Evolutionary conservation across 2,329 filamentous ascomycete genomes (phyloP).

Genomic region (Paracamarosporium sp.): DNA sequence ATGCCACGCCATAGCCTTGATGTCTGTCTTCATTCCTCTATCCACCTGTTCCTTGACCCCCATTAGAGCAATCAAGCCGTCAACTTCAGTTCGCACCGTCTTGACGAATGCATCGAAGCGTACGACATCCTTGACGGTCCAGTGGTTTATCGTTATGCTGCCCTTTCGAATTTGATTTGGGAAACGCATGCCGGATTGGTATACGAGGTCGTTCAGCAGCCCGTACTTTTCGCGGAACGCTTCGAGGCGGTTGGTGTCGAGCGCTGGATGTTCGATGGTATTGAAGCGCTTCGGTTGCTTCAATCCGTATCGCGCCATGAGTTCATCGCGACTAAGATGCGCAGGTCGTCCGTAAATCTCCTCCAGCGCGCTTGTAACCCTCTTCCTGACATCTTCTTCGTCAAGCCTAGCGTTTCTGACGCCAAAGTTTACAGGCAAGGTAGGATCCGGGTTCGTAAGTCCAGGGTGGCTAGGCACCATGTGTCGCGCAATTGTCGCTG

Average conservation of each 20-base stretch:
- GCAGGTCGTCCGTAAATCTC: slow-evolving; percentile 54
- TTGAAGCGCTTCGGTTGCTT: slow-evolving; percentile 52
- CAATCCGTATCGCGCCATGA: slow-evolving; percentile 55
- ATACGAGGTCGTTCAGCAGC: slow-evolving; percentile 48
- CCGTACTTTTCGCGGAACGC: slow-evolving; percentile 54
- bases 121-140: slow-evolving; percentile 50
- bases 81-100: slow-evolving; percentile 51
- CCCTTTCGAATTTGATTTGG: slow-evolving; percentile 41
- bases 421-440: slow-evolving; percentile 53
- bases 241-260: slow-evolving; percentile 54
- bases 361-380: slow-evolving; percentile 50
- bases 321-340: slow-evolving; percentile 47
- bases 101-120: slow-evolving; percentile 52
- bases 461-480: slow-evolving; percentile 54
- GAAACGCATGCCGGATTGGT: slow-evolving; percentile 37
- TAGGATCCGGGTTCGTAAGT: slow-evolving; percentile 52
- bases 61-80: slow-evolving; percentile 52
- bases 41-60: slow-evolving; percentile 54
- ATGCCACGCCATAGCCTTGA: slow-evolving; percentile 57
- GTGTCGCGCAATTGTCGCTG: slow-evolving; percentile 50
- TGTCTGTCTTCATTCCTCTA: slow-evolving; percentile 52
- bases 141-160: slow-evolving; percentile 46
- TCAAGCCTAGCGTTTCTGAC: slow-evolving; percentile 52
- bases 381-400: slow-evolving; percentile 44
- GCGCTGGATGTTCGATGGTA: slow-evolving; percentile 45